Evolutionary conservation across 1,139 yeast species (phyloP).

Genomic region (Suhomyces bokatorum): DNA sequence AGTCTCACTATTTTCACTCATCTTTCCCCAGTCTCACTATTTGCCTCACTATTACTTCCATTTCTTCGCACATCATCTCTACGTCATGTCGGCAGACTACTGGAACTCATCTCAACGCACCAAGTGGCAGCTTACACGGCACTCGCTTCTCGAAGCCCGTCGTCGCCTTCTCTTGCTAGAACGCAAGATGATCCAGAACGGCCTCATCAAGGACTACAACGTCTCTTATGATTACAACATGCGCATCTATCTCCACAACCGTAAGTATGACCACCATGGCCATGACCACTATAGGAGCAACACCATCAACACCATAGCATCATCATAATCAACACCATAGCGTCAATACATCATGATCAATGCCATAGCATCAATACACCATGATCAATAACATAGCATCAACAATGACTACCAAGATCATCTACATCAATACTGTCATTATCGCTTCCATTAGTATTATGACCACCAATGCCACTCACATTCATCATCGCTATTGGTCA

Average conservation of each 20-base stretch:
- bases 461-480: no score
- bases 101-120: slow-evolving; percentile 49
- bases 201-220: slow-evolving; percentile 44
- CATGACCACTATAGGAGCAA: no score
- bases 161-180: slow-evolving; percentile 41
- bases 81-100: slow-evolving; percentile 48
- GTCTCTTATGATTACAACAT: slow-evolving; percentile 60
- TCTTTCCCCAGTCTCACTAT: background rate
- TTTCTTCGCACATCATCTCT: slow-evolving; percentile 1
- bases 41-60: no score
- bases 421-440: background rate
- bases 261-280: slow-evolving; percentile 15
- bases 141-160: slow-evolving; percentile 41
- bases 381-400: background rate
- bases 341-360: background rate
- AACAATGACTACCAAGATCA: background rate
- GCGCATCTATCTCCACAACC: slow-evolving; percentile 67
- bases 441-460: no score
- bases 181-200: slow-evolving; percentile 48
- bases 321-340: no score
- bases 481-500: no score
- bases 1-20: background rate
- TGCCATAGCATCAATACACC: background rate
- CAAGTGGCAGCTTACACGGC: slow-evolving; percentile 46
- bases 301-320: no score